Conservation (phyloP, 768 basidiomycete genomes). For the Cystofilobasidium bisporidii region DNA sequence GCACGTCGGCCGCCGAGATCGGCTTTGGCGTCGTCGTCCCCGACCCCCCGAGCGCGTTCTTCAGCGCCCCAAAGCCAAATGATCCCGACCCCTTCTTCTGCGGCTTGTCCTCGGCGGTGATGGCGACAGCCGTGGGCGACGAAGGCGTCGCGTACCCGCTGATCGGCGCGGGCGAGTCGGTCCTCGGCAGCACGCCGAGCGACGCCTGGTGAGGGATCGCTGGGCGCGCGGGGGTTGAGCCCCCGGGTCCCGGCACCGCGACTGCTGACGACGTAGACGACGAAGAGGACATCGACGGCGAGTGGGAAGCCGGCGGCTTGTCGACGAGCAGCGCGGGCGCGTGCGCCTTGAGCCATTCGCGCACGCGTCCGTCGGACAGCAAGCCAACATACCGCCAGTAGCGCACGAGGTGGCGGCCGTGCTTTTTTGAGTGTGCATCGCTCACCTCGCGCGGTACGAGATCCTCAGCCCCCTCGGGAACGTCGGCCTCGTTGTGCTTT, state of each 20-base stretch:
- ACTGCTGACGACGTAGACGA: too few species aligned
- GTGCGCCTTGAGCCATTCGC: slow-evolving; percentile 5
- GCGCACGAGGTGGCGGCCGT: slow-evolving; percentile 7
- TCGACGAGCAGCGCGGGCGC: slow-evolving; percentile 23
- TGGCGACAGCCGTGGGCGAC: neutral
- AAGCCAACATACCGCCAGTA: slow-evolving; percentile 32
- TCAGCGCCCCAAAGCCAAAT: slow-evolving; percentile 8
- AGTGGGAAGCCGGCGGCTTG: too few species aligned
- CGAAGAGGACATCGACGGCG: too few species aligned
- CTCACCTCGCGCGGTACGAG: slow-evolving; percentile 30
- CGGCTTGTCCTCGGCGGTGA: neutral
- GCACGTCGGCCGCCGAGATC: neutral
- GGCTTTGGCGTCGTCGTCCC: neutral
- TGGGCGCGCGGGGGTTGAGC: neutral
- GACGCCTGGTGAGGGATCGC: slow-evolving; percentile 13
- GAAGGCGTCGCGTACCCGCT: neutral
- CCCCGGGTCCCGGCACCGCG: too few species aligned
- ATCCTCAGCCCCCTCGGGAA: neutral
- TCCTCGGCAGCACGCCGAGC: slow-evolving; percentile 21
- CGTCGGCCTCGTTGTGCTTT: slow-evolving; percentile 6
- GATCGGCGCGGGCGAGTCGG: slow-evolving; percentile 14
- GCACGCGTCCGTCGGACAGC: slow-evolving; percentile 15
- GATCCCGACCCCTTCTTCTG: slow-evolving; percentile 13
- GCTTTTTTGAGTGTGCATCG: slow-evolving; percentile 9
- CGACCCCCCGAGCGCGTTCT: slow-evolving; percentile 3